Evolutionary conservation across 371 early-diverging fungal genomes (phyloP).

Genomic region (Mucor irregularis): DNA sequence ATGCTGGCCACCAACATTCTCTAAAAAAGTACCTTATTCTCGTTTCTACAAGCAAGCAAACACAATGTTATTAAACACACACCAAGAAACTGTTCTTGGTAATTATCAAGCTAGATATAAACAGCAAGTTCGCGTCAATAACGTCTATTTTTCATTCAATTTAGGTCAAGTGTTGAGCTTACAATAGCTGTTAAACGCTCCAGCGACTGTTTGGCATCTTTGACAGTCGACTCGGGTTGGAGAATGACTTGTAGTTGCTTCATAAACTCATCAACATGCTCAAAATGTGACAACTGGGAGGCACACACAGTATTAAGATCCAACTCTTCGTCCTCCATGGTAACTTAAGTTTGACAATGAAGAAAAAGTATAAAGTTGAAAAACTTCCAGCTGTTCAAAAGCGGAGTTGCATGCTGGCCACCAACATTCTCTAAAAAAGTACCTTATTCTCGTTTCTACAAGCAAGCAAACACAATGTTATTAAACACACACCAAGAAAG

Average conservation of each 20-base stretch:
- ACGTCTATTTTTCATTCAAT: too few relatives aligned
- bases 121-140: not conserved
- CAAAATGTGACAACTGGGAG: constrained; percentile 41
- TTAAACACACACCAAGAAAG: constrained; percentile 13
- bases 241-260: constrained; percentile 6
- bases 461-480: not conserved
- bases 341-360: not conserved
- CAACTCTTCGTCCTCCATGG: constrained; percentile 14
- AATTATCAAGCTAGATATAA: constrained; percentile 58
- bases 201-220: constrained; percentile 17
- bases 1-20: not conserved
- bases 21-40: not conserved
- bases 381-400: not conserved
- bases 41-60: not conserved
- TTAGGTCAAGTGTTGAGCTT: too few relatives aligned
- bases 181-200: constrained; percentile 27
- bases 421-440: too few relatives aligned
- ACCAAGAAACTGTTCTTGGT: constrained; percentile 81
- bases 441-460: too few relatives aligned
- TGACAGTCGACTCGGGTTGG: not conserved
- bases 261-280: constrained; percentile 31
- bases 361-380: not conserved
- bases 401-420: not conserved
- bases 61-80: not conserved
- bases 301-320: constrained; percentile 16